Evolutionary conservation across 2,329 filamentous ascomycete genomes (phyloP).

Genomic region (Alternaria viburni): DNA sequence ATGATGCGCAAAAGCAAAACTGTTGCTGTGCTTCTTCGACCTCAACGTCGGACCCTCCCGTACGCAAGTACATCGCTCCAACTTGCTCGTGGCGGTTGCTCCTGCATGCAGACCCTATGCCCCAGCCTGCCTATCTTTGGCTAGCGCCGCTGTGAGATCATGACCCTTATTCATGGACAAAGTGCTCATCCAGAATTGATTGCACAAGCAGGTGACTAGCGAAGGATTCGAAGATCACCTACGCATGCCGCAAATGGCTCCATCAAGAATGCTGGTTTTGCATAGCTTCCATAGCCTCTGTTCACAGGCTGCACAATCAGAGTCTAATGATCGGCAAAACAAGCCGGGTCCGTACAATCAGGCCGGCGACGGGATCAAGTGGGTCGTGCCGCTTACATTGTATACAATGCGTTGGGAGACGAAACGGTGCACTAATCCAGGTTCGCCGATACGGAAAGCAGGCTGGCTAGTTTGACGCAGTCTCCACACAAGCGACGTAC

Average conservation of each 20-base stretch:
- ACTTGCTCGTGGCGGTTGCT: constrained; percentile 21
- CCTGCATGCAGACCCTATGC: constrained; percentile 20
- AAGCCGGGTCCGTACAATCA: constrained; percentile 3
- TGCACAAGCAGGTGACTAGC: background rate
- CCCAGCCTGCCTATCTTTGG: background rate
- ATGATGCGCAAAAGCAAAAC: constrained; percentile 18
- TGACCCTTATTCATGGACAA: background rate
- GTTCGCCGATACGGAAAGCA: constrained; percentile 11
- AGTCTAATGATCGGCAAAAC: constrained; percentile 1
- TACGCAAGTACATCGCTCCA: constrained; percentile 22
- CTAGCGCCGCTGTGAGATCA: background rate
- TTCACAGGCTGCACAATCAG: background rate
- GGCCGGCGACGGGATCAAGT: constrained; percentile 1
- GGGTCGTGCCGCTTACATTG: background rate
- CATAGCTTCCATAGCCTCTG: background rate
- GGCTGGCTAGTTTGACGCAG: constrained; percentile 9
- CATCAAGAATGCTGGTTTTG: background rate
- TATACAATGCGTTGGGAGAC: background rate
- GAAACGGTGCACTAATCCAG: constrained; percentile 13
- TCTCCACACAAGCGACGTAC: background rate
- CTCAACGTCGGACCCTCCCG: constrained; percentile 10
- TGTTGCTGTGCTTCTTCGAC: background rate
- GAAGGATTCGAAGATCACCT: background rate
- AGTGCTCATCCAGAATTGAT: background rate
- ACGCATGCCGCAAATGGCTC: background rate